phyloP scores from a whole-genome alignment of 2,329 filamentous ascomycete genomes.

The Diaporthe vexans region DNA sequence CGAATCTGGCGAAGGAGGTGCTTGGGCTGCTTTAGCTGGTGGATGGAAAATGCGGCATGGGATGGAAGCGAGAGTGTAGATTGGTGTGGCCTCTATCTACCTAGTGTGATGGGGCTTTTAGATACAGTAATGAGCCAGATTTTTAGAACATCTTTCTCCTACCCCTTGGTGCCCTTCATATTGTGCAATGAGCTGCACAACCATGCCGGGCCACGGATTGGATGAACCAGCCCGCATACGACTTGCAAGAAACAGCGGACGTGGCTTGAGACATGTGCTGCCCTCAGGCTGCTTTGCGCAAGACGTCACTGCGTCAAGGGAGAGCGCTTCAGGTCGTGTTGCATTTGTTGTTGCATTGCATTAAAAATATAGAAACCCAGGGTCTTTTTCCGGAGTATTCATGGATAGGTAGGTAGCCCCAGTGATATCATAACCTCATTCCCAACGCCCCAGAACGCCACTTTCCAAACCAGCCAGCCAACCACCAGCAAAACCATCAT shows the following conservation, averaged over 20 bases:
- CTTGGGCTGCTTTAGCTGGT: slow-evolving; percentile 51
- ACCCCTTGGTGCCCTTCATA: neutral
- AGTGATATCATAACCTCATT: slow-evolving; percentile 31
- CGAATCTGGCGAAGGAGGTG: slow-evolving; percentile 62
- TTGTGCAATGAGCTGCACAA: neutral
- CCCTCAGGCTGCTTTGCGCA: too few species aligned
- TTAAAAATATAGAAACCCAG: slow-evolving; percentile 11
- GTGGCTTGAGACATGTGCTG: neutral
- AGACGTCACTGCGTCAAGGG: neutral
- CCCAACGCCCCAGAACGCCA: slow-evolving; percentile 15
- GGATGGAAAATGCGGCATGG: neutral
- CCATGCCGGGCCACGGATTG: neutral
- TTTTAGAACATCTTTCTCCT: neutral
- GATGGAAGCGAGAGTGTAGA: neutral
- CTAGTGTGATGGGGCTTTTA: neutral
- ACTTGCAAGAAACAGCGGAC: too few species aligned
- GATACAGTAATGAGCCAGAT: slow-evolving; percentile 24
- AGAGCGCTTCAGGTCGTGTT: too few species aligned
- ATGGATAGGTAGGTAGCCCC: neutral
- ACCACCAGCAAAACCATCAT: neutral
- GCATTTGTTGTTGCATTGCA: slow-evolving; percentile 10
- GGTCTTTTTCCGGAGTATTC: neutral
- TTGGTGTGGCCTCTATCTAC: neutral
- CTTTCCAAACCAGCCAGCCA: neutral
- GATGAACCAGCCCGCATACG: too few species aligned